phyloP scores from a whole-genome alignment of 345 rosid species.

The Salix purpurea region DNA sequence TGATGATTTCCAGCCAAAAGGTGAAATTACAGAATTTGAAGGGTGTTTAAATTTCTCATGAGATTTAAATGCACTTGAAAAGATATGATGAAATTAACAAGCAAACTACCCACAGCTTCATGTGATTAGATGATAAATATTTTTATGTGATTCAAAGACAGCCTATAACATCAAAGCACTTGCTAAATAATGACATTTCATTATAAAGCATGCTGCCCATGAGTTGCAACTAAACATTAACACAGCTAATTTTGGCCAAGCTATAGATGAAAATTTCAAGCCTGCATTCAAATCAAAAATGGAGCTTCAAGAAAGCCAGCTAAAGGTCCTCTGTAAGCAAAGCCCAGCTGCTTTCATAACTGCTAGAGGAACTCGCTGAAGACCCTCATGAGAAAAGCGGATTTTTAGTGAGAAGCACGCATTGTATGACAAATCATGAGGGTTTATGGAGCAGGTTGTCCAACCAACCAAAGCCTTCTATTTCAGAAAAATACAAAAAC shows the following conservation, averaged over 20 bases:
- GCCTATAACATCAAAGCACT: too few species aligned
- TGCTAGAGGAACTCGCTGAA: background rate
- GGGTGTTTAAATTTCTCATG: background rate
- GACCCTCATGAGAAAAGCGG: background rate
- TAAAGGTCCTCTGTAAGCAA: background rate
- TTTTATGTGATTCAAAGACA: background rate
- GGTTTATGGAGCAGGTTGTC: background rate
- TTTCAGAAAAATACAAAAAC: background rate
- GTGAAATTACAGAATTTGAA: slow-evolving; percentile 6
- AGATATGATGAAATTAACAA: background rate
- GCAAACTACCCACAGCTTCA: background rate
- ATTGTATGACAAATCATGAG: background rate
- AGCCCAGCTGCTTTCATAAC: background rate
- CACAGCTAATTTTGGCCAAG: background rate
- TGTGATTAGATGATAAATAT: background rate
- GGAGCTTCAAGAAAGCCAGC: background rate
- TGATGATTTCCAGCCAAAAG: background rate
- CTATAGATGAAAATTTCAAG: background rate
- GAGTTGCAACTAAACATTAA: background rate
- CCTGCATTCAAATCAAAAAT: background rate
- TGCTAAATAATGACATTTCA: background rate
- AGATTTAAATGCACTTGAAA: background rate
- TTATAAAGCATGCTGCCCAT: background rate
- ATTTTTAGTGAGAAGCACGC: background rate
- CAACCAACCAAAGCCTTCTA: background rate